A percentile compares a stretch with the other conserved stretches of the same genome.
phyloP scores from a whole-genome alignment of 176 grass and related monocot genomes.

The Bothriochloa decipiens region DNA sequence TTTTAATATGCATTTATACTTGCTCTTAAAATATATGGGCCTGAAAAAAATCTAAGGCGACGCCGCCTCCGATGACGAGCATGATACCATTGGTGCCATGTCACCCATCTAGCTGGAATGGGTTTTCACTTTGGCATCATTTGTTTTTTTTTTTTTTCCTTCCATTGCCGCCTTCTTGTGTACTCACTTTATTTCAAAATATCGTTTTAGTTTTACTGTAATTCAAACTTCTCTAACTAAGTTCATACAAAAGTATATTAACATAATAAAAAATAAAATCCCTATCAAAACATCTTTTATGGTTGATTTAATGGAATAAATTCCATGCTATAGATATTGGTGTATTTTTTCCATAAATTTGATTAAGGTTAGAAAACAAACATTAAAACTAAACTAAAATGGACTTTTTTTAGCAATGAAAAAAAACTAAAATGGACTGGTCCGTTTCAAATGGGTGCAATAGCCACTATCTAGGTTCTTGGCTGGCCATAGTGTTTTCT shows the following conservation, averaged over 20 bases:
- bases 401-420: too few species aligned
- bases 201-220: too few species aligned
- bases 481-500: not conserved
- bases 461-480: not conserved
- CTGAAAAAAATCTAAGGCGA: not conserved
- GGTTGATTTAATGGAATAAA: not conserved
- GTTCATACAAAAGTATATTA: too few species aligned
- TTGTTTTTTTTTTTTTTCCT: too few species aligned
- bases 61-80: too few species aligned
- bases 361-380: not conserved
- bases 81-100: not conserved
- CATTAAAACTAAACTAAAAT: not conserved
- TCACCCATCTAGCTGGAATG: not conserved
- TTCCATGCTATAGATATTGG: not conserved
- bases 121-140: not conserved
- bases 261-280: too few species aligned
- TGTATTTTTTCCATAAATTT: not conserved
- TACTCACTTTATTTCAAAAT: too few species aligned
- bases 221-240: too few species aligned
- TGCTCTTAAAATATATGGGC: not conserved
- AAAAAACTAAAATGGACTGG: not conserved
- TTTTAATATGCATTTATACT: not conserved
- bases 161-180: too few species aligned
- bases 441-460: not conserved
- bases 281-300: not conserved